phyloP scores from a whole-genome alignment of 306 rosid genomes.

The Rosa chinensis region DNA sequence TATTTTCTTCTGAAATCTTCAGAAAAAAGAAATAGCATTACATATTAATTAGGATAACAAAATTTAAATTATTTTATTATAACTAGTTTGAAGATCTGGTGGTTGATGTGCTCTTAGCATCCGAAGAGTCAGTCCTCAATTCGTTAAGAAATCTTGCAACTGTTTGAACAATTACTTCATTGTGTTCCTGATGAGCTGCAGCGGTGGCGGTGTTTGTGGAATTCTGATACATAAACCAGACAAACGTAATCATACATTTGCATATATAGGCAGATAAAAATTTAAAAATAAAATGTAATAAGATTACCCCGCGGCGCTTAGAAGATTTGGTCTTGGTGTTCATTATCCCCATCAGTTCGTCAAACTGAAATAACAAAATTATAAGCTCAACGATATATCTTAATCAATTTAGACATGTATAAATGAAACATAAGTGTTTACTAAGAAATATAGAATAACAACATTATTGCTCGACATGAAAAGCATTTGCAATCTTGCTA shows the following conservation, averaged over 20 bases:
- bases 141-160: constrained; percentile 46
- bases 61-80: too few relatives aligned
- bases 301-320: constrained; percentile 26
- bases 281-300: neutral
- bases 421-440: neutral
- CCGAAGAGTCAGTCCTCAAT: constrained; percentile 23
- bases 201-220: constrained; percentile 11
- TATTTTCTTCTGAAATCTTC: too few relatives aligned
- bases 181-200: constrained; percentile 20
- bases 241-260: neutral
- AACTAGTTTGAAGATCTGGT: constrained; percentile 4
- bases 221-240: constrained; percentile 20
- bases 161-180: constrained; percentile 35
- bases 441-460: neutral
- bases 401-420: neutral
- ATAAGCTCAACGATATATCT: neutral
- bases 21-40: neutral
- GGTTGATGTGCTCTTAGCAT: neutral
- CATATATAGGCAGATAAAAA: neutral
- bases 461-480: too few relatives aligned
- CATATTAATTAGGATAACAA: neutral
- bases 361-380: constrained; percentile 28
- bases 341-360: constrained; percentile 39
- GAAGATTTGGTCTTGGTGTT: constrained; percentile 17
- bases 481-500: too few relatives aligned